These are phyloP conservation scores for Candida krabiensis DNA, from an alignment of 805 yeast species.

Conservation along the genomic window DNA sequence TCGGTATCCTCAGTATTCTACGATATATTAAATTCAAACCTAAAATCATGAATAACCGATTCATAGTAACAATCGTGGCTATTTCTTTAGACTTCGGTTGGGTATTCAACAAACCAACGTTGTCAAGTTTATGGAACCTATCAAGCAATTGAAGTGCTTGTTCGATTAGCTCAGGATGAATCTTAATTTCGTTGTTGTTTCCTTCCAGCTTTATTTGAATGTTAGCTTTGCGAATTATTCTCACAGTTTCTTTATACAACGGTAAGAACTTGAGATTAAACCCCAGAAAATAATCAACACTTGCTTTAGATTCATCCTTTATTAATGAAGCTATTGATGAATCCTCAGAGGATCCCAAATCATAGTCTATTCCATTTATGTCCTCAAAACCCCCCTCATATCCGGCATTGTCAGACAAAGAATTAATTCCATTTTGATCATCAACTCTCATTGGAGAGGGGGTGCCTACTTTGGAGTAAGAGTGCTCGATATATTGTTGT, in stretches of 20 bases:
- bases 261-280: constrained; percentile 65
- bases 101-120: constrained; percentile 9
- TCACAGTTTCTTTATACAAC: constrained; percentile 49
- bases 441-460: neutral
- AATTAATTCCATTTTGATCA: neutral
- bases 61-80: constrained; percentile 42
- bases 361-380: constrained; percentile 28
- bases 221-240: constrained; percentile 36
- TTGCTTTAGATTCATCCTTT: constrained; percentile 33
- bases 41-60: constrained; percentile 50
- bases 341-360: constrained; percentile 19
- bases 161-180: constrained; percentile 27
- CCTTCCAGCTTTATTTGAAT: constrained; percentile 12
- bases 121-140: constrained; percentile 29
- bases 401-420: neutral
- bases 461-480: neutral
- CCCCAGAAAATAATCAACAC: constrained; percentile 64
- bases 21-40: constrained; percentile 58
- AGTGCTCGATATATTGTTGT: constrained; percentile 9
- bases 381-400: too few relatives aligned
- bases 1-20: constrained; percentile 50
- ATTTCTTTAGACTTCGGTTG: constrained; percentile 14
- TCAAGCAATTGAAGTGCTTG: constrained; percentile 43
- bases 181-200: constrained; percentile 4
- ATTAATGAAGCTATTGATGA: constrained; percentile 10